Base-by-base conservation (phyloP, 1,284 basidiomycete species). In the Gymnopus androsaceus region DNA sequence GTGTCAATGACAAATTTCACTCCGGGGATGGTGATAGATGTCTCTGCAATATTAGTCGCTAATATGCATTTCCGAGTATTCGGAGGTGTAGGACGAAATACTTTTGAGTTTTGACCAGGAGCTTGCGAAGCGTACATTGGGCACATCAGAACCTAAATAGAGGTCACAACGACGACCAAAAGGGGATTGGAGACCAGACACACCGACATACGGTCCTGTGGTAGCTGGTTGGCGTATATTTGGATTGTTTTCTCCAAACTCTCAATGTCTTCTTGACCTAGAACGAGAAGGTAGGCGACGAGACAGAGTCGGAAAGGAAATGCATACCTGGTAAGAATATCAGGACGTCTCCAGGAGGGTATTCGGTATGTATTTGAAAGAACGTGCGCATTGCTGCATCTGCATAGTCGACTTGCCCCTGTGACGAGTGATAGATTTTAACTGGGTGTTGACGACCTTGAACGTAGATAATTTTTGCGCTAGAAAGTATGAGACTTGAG, bases 21-120 rank as follows among this genome's bases (percentile, higher is more conserved):
- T 1, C 95, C 95, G 4, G 95, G 94, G 65, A 99, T 97, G 3
- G 96, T 99, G 70, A 99, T 92, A 21, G 92, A 94, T 0, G 97
- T 99, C 72, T 99, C 96, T n/a, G 96, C 95, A 51, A 98, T 94
- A 71, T 97, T 98, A 14, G 95, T 98, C 0, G 94, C 90, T 27
- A 99, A 79, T 56, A 98, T 93, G 67, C 95, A 90, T 69, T 97
- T 95, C 46, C 96, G 85, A 1, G 83, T 86, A 50, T 86, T 80
- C 0, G 82, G 67, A 2, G 92, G 87, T 1, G 92, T 78, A 1
- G 84, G 74, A 1, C 75, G 70, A 70, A 98, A 97, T 59, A 92
- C 92, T 69, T 85, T 86, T 46, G 83, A 75, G 72, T 96, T 94
- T 57, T 90, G 85, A 9, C 80, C 78, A 7, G 89, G 84, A 6